phyloP scores from a whole-genome alignment of 257 asterid genomes.

The Penstemon eatonii region DNA sequence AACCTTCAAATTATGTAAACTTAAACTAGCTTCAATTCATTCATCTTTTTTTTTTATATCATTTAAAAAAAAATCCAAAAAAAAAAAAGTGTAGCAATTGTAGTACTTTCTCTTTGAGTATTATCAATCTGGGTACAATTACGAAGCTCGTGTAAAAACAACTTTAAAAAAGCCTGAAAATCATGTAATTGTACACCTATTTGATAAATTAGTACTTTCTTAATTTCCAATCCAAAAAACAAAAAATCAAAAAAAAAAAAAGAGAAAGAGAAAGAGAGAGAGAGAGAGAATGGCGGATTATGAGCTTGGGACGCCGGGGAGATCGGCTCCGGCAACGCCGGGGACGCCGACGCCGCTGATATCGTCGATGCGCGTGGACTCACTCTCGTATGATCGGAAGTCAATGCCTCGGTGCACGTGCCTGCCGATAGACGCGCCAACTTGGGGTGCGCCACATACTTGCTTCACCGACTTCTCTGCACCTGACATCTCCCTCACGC shows the following conservation, averaged over 20 bases:
- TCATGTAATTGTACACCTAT: constrained; percentile 36
- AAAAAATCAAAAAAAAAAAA: background rate
- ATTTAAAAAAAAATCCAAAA: constrained; percentile 25
- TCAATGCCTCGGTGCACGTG: constrained; percentile 96
- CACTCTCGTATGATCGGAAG: constrained; percentile 72
- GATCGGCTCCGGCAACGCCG: constrained; percentile 83
- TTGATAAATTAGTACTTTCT: background rate
- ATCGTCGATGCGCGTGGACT: constrained; percentile 61
- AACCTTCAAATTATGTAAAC: constrained; percentile 57
- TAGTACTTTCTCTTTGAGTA: background rate
- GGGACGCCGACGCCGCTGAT: constrained; percentile 82
- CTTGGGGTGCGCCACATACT: constrained; percentile 80
- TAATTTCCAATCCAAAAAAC: background rate
- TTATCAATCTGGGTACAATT: constrained; percentile 43
- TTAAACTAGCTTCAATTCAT: background rate
- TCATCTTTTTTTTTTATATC: background rate
- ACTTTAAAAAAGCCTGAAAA: constrained; percentile 42
- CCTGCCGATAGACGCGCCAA: constrained; percentile 64
- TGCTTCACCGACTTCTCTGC: constrained; percentile 65
- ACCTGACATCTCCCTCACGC: constrained; percentile 78
- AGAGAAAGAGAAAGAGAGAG: background rate
- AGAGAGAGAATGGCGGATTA: constrained; percentile 50
- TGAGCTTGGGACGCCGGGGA: constrained; percentile 47
- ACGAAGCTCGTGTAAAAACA: constrained; percentile 46
- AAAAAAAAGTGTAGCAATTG: background rate